Conservation (phyloP, 2,329 filamentous ascomycete genomes). For the Thielaviopsis euricoi region DNA sequence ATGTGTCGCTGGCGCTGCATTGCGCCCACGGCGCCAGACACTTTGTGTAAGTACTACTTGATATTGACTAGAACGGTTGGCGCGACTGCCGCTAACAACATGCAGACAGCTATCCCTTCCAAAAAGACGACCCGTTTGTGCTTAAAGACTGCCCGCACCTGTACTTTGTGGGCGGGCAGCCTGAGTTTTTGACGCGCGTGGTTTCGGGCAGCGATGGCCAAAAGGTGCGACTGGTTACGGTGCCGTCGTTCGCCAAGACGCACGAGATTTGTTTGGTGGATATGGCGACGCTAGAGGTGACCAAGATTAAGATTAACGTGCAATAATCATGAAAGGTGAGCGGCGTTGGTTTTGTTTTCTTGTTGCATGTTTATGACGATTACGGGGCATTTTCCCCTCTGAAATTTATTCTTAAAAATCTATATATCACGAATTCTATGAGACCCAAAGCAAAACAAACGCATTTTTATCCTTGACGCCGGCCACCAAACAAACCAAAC, state of each 20-base stretch:
- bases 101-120: slow-evolving; percentile 89
- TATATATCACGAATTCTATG: slow-evolving; percentile 6
- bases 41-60: slow-evolving; percentile 51
- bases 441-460: not conserved
- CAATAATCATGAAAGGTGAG: slow-evolving; percentile 1
- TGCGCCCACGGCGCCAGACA: slow-evolving; percentile 91
- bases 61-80: too few species aligned
- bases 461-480: too few species aligned
- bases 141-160: slow-evolving; percentile 74
- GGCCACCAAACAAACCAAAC: too few species aligned
- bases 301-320: slow-evolving; percentile 44
- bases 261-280: slow-evolving; percentile 73
- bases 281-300: slow-evolving; percentile 65
- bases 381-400: not conserved
- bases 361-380: slow-evolving; percentile 10
- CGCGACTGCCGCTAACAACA: too few species aligned
- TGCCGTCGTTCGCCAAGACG: slow-evolving; percentile 67
- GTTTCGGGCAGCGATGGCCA: slow-evolving; percentile 54
- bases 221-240: slow-evolving; percentile 57
- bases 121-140: slow-evolving; percentile 83
- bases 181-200: slow-evolving; percentile 54
- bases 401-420: slow-evolving; percentile 2
- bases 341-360: too few species aligned
- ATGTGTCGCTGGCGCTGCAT: slow-evolving; percentile 85
- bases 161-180: slow-evolving; percentile 78